Base-by-base conservation (phyloP, 2,329 filamentous ascomycete genomes). In the Aspergillus ibericus region DNA sequence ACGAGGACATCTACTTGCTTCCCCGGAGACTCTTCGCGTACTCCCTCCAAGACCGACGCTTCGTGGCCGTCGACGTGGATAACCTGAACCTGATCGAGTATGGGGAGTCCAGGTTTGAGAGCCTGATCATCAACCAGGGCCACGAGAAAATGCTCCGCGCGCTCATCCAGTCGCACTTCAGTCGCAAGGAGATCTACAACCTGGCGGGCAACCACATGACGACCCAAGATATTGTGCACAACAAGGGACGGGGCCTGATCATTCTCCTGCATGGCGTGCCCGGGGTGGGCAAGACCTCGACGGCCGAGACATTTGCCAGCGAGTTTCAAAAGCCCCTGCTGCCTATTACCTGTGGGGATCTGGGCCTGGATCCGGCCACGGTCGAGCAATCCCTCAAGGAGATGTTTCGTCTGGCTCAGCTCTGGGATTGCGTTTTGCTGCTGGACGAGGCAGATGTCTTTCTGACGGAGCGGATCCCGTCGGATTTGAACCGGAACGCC, bases 371-470 rank as follows among this genome's bases (percentile, higher is more conserved):
- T 4, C 36, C 52, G 13, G 32, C 18, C 1, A 36, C 38, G 4
- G 52, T 54, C 4, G 52, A 54, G 16, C 15, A 46, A 8, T 25
- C 22, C 8, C 52, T 54, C 2, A 34, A 54, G 27, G 38, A 27
- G 15, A 20, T 44, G 15, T 54, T 54, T 12, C 36, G 36, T 8
- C 38, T 54, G 25, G 52, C 36, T 3, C 38, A 46, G 2, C 5
- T n/a, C 5, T 55, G 53, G 53, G 32, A 38, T 2, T 47, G 53
- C n/a, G 16, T 57, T n/a, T 6, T 57, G n/a, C 38, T 57, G 3
- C 12, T 57, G 7, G 55, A 57, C 12, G 55, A 57, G 27, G 47
- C 55, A 12, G 56, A 58, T 34, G 46, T 58, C 9, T 58, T 58
- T 50, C 56, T 58, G 12, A 35, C 18, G 12, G n/a, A 51, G 18